Evolutionary conservation across 2,329 filamentous ascomycete genomes (phyloP).

Genomic region (Paraphoma chrysanthemicola): DNA sequence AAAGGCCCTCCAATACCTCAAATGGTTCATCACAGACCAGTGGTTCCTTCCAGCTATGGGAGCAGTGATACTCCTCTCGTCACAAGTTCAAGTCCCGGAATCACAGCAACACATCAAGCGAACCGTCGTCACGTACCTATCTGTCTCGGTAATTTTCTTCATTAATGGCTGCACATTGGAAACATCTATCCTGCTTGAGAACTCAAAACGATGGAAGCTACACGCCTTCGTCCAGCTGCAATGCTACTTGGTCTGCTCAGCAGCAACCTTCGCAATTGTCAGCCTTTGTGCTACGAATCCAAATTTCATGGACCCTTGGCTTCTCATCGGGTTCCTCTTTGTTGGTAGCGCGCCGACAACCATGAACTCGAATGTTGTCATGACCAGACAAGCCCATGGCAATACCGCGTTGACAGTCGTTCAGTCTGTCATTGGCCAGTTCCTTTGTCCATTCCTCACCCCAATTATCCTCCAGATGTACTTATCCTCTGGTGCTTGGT

Average conservation of each 20-base stretch:
- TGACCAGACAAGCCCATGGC: constrained; percentile 73
- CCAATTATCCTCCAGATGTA: constrained; percentile 70
- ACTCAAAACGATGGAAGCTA: constrained; percentile 71
- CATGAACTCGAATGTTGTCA: constrained; percentile 75
- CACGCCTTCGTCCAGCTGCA: constrained; percentile 72
- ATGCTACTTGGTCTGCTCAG: constrained; percentile 71
- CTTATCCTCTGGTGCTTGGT: constrained; percentile 61
- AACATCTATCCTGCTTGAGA: constrained; percentile 65
- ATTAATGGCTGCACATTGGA: constrained; percentile 74
- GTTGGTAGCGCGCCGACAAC: constrained; percentile 75
- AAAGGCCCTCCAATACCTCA: constrained; percentile 17
- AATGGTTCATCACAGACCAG: constrained; percentile 60
- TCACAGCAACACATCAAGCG: constrained; percentile 60
- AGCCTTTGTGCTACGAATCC: constrained; percentile 59
- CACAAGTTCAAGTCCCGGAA: constrained; percentile 63
- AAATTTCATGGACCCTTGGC: constrained; percentile 65
- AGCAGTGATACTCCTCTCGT: constrained; percentile 60
- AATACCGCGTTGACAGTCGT: constrained; percentile 61
- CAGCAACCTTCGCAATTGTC: constrained; percentile 64
- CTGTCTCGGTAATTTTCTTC: constrained; percentile 73
- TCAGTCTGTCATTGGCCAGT: constrained; percentile 74
- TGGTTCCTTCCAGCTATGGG: constrained; percentile 71
- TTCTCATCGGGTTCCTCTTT: constrained; percentile 72
- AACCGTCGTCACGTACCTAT: constrained; percentile 68
- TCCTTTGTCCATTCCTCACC: constrained; percentile 71